Evolutionary conservation across 805 yeast species (phyloP).

Genomic region (Starmerella ratchasimensis): DNA sequence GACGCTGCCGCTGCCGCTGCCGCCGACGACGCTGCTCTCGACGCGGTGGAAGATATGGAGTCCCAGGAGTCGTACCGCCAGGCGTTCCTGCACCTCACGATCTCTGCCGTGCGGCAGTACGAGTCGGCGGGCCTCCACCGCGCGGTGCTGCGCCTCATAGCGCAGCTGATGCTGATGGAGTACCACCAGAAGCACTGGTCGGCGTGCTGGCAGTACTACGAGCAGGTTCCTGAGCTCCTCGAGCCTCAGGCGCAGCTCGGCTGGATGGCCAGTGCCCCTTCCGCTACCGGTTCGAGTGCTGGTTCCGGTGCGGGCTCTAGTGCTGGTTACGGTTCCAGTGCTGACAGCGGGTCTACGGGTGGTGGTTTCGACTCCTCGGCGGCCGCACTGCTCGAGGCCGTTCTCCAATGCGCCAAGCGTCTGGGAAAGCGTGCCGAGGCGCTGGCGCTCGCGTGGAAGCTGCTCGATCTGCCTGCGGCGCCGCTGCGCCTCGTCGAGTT

Average conservation of each 20-base stretch:
- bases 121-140: constrained; percentile 42
- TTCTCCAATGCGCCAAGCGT: constrained; percentile 45
- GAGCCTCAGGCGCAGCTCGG: not conserved
- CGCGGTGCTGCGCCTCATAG: constrained; percentile 56
- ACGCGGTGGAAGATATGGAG: constrained; percentile 22
- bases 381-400: constrained; percentile 59
- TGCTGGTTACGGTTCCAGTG: too few relatives aligned
- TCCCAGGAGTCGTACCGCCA: constrained; percentile 29
- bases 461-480: constrained; percentile 5
- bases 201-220: constrained; percentile 46
- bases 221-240: constrained; percentile 3
- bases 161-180: constrained; percentile 60
- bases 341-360: too few relatives aligned
- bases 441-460: constrained; percentile 22
- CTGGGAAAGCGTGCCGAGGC: constrained; percentile 20
- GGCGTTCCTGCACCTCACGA: constrained; percentile 41
- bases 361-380: too few relatives aligned
- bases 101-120: constrained; percentile 40
- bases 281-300: too few relatives aligned
- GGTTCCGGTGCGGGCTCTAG: too few relatives aligned
- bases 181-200: constrained; percentile 44
- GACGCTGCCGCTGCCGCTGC: not conserved
- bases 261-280: too few relatives aligned
- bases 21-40: constrained; percentile 14
- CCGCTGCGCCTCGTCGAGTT: not conserved